phyloP scores from a whole-genome alignment of 768 basidiomycete genomes.

The Boletus rubescentipes region DNA sequence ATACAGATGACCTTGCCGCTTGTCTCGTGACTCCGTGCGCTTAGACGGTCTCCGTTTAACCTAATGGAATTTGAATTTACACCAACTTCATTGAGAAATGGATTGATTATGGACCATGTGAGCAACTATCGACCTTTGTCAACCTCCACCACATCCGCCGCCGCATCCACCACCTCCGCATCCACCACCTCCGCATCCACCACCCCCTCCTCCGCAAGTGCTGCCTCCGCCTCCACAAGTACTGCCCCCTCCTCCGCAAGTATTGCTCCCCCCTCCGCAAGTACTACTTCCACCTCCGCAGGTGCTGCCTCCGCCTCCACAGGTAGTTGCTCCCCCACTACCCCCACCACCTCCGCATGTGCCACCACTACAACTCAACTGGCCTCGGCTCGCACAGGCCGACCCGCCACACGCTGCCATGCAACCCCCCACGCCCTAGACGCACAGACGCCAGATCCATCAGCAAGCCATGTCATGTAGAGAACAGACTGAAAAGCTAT shows the following conservation, averaged over 20 bases:
- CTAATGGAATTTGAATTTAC: no score
- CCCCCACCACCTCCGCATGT: neutral
- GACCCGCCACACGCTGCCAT: neutral
- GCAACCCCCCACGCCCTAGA: conserved; percentile 6
- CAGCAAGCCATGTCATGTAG: neutral
- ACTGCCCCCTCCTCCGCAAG: neutral
- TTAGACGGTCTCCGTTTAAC: no score
- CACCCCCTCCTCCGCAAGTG: neutral
- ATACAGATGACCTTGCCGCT: no score
- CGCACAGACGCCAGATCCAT: neutral
- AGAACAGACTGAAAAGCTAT: neutral
- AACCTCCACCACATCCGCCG: neutral
- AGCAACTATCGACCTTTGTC: no score
- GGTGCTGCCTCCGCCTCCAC: no score
- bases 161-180: neutral
- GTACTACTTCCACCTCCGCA: no score
- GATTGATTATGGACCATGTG: no score
- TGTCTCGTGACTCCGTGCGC: no score
- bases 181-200: neutral
- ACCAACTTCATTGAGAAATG: no score
- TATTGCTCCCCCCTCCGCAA: no score
- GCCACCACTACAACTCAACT: neutral
- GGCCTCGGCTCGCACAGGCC: neutral
- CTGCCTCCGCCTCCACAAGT: neutral
- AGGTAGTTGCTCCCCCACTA: no score